Evolutionary conservation across 179 eudicot species (phyloP), one percentile per base, ranked within the genome.

Genomic region (Silene noctiflora): DNA sequence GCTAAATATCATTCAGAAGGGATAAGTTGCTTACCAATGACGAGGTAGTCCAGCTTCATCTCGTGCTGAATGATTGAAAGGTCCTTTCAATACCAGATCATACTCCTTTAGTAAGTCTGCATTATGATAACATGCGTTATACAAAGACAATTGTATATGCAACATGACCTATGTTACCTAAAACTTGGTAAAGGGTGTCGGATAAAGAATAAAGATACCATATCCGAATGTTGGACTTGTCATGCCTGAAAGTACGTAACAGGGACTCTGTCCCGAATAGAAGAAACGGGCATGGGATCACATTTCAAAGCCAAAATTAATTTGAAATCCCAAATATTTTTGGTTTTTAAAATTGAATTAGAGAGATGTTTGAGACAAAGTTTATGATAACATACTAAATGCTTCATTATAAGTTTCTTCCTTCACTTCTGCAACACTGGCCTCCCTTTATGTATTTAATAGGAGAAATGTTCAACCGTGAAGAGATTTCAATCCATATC

Each of bases 31-130:
- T 53, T 63, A 94, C 98, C 98, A 94, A 51, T 94, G 91, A 66
- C 96, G 87, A 31, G 98, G 98, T 69, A 92, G 80, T 27, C 98
- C 97, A 77, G 97, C 97, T 83, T 89, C 90, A 68, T 88, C 87
- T 69, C 98, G 88, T 82, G 98, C 98, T 77, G 84, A 75, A 82
- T 88, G 76, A 78, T 94, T 94, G 80, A 91, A 94, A 31, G 98
- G 94, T 29, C 96, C 97, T 86, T 90, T 94, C 65, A 92, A 70
- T 76, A 88, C 93, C 76, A 94, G 88, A 76, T 87, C 81, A 75
- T 92, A 94, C 82, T 94, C 94, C 72, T 79, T 81, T 29, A 90
- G 75, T 63, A 94, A 69, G 58, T 90, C 97, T 94, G 88, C 83
- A 76, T 62, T 39, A 76, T 65, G 67, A 51, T 14, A 51, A 25